Evolutionary conservation across 106 monocot species (phyloP), one percentile per base, ranked within the genome.

Genomic region (Dioscorea alata): DNA sequence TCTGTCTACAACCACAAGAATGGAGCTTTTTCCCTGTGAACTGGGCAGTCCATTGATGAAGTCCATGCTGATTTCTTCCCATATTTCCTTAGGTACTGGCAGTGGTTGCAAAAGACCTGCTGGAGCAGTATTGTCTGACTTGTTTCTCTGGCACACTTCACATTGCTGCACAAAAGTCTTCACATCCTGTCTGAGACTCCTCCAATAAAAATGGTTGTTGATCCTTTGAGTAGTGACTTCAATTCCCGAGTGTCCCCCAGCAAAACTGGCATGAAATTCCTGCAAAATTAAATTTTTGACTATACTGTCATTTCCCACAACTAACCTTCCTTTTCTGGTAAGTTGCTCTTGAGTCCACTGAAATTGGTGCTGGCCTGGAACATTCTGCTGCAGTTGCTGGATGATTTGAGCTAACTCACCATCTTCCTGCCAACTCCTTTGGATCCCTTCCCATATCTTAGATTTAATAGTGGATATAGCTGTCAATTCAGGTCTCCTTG

Each of bases 51-150:
- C n/a, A n/a, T n/a, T n/a, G n/a, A n/a, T n/a, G n/a, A n/a, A n/a
- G n/a, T n/a, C n/a, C n/a, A n/a, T n/a, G n/a, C n/a, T n/a, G n/a
- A n/a, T n/a, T n/a, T n/a, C n/a, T n/a, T n/a, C n/a, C n/a, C 75
- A 68, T 20, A 53, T 17, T 3, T 1, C 8, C 19, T 17, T 1
- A 13, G 69, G 75, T 6, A 63, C 35, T 1, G 68, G 61, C 4
- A 75, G 33, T 6, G 67, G 68, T 14, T 75, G 68, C 10, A 75
- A 35, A 6, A 69, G n/a, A n/a, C n/a, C 33, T 16, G 69, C 49
- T 16, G 32, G 8, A 15, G 28, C 16, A n/a, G n/a, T n/a, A n/a
- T n/a, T 58, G 13, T 58, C 13, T 5, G 6, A 58, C 19, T 12
- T 12, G 17, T n/a, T 5, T 5, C 10, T 19, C 6, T 58, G 17